phyloP scores from a whole-genome alignment of 2,329 filamentous ascomycete species.

The Colletotrichum siamense region DNA sequence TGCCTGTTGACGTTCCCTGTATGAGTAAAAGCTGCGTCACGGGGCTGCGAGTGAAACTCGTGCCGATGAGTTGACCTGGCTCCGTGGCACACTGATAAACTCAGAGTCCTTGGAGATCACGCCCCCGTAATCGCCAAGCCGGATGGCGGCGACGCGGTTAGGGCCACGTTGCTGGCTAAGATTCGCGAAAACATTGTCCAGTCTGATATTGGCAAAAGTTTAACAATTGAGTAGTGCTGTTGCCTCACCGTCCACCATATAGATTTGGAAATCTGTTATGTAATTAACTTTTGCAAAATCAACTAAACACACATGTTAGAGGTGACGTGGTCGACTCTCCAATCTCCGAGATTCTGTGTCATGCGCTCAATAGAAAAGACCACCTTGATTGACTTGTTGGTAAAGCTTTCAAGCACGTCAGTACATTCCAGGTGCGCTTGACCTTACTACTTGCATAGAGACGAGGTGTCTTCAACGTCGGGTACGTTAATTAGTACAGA shows the following conservation, averaged over 20 bases:
- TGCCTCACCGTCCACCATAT: not conserved
- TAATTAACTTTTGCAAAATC: not conserved
- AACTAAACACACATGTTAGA: not conserved
- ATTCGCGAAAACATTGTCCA: not conserved
- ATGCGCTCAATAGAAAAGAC: not conserved
- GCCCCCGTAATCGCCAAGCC: not conserved
- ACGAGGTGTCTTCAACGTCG: not conserved
- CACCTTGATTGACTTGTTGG: not conserved
- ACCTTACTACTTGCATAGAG: not conserved
- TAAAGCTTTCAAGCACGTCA: not conserved
- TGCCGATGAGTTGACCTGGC: not conserved
- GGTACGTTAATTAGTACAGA: not conserved
- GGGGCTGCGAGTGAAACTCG: conserved; percentile 32
- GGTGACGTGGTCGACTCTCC: not conserved
- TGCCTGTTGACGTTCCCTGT: not conserved
- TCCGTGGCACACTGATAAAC: not conserved
- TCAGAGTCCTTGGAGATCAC: not conserved
- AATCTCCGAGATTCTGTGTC: not conserved
- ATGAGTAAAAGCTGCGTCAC: not conserved
- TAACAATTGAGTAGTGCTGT: not conserved
- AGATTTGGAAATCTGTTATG: not conserved
- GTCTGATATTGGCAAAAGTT: not conserved
- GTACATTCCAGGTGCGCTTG: not conserved
- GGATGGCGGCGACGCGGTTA: not conserved
- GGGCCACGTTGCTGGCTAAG: not conserved